Evolutionary conservation across 805 yeast species (phyloP).

Genomic region (Starmerella powellii): DNA sequence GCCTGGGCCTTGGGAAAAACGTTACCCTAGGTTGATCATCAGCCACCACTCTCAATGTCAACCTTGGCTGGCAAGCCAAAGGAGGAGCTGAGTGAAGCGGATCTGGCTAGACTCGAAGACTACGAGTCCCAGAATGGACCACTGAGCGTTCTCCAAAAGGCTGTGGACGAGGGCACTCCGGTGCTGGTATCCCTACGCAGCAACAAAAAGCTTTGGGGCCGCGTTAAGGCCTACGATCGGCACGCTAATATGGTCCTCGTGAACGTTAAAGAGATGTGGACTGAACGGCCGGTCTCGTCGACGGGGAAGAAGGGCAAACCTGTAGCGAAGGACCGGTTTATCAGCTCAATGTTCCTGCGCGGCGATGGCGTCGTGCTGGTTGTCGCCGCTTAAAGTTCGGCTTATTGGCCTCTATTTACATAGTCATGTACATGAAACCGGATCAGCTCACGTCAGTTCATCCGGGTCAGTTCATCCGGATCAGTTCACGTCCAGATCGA

Average conservation of each 20-base stretch:
- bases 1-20: too few relatives aligned
- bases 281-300: conserved; percentile 46
- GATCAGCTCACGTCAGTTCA: too few relatives aligned
- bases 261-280: conserved; percentile 80
- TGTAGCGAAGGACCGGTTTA: conserved; percentile 60
- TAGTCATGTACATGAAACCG: too few relatives aligned
- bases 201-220: conserved; percentile 80
- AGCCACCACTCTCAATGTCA: conserved; percentile 8
- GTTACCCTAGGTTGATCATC: too few relatives aligned
- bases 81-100: conserved; percentile 67
- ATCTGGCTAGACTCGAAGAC: conserved; percentile 72
- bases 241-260: conserved; percentile 90
- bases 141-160: conserved; percentile 70
- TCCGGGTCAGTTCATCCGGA: too few relatives aligned
- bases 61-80: conserved; percentile 63
- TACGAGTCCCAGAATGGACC: conserved; percentile 88
- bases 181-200: conserved; percentile 83
- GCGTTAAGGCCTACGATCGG: conserved; percentile 88
- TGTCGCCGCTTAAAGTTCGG: conserved; percentile 31
- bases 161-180: conserved; percentile 61
- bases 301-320: conserved; percentile 63
- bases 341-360: conserved; percentile 78
- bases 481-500: conserved; percentile 19
- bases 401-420: too few relatives aligned
- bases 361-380: conserved; percentile 92